Evolutionary conservation across 2,329 filamentous ascomycete genomes (phyloP), one percentile per base, ranked within the genome.

Genomic region (Delphinella strobiligena): DNA sequence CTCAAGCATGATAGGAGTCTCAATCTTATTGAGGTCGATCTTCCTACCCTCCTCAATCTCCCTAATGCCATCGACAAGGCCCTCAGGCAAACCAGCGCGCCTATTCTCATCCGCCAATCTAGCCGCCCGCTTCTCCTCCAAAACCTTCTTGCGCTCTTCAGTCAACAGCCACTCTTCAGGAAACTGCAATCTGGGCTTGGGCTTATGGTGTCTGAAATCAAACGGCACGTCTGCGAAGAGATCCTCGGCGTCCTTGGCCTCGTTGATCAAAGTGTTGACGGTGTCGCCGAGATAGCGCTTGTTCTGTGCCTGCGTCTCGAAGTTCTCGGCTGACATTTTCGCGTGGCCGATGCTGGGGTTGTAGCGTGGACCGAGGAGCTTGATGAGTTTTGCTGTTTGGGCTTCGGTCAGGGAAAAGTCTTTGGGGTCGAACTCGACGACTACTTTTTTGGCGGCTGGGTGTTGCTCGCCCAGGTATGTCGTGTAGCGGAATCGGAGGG

Each of bases 401-500:
- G 69, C 61, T 12, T 74, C 64, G 17, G 72, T 78, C 40, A 94
- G 71, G 45, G 71, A 65, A 45, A 95, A 65, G 62, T 94, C 86
- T 41, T 63, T 62, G 12, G 82, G 80, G 47, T 72, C 76, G 63
- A 96, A 93, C 58, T 95, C 84, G 40, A 96, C 78, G 10, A 96
- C 88, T 15, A 98, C 88, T 69, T 98, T 98, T 57, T 78, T 80
- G 62, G 87, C 78, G 2, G 89, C 86, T 0, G 91, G 89, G 64
- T 98, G 93, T 41, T 75, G 69, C 63, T 96, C 91, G 53, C 89
- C 89, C 73, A 98, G 81, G 65, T 96, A 96, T 29, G 82, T 88
- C 12, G 91, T 98, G 68, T 94, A 95, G 53, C 91, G 81, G 77
- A 95, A 98, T 53, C 89, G 82, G 42, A 98, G 75, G 34, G 86